phyloP scores from a whole-genome alignment of 2,329 filamentous ascomycete genomes.

The Corinectria fuckeliana region DNA sequence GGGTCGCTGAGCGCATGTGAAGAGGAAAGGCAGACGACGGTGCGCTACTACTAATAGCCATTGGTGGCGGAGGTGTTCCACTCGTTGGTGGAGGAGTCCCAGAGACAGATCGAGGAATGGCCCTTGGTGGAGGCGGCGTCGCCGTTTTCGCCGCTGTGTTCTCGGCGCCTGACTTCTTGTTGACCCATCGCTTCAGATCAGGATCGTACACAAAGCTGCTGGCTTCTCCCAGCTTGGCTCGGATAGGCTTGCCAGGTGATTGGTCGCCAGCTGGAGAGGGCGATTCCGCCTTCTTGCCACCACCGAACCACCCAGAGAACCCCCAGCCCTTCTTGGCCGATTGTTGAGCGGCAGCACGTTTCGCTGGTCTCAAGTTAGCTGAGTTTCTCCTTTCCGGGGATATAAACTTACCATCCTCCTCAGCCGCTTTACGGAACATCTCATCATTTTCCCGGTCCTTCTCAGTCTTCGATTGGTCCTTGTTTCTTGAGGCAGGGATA shows the following conservation, averaged over 20 bases:
- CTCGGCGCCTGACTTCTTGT: constrained; percentile 84
- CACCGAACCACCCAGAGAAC: constrained; percentile 84
- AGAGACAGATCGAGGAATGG: constrained; percentile 59
- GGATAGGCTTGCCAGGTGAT: constrained; percentile 72
- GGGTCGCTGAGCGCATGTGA: constrained; percentile 36
- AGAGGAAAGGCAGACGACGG: constrained; percentile 42
- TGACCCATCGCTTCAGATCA: constrained; percentile 97
- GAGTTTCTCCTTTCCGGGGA: not conserved
- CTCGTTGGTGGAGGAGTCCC: constrained; percentile 57
- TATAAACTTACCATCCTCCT: constrained; percentile 67
- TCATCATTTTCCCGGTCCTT: constrained; percentile 84
- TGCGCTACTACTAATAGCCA: constrained; percentile 41
- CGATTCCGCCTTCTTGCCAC: constrained; percentile 63
- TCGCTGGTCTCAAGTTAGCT: constrained; percentile 53
- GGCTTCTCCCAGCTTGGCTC: constrained; percentile 92
- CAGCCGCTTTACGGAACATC: constrained; percentile 83
- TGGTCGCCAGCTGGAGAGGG: constrained; percentile 43
- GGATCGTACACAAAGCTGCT: constrained; percentile 94
- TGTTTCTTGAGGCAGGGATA: constrained; percentile 56
- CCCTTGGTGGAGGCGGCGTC: constrained; percentile 81
- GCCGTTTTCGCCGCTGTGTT: constrained; percentile 64
- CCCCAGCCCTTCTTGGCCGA: constrained; percentile 74
- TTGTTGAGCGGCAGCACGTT: constrained; percentile 61
- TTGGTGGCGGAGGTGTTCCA: constrained; percentile 43
- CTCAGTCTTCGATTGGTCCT: constrained; percentile 68